Conservation (phyloP, 73 alveolate species). For the Paramecium caudatum region DNA sequence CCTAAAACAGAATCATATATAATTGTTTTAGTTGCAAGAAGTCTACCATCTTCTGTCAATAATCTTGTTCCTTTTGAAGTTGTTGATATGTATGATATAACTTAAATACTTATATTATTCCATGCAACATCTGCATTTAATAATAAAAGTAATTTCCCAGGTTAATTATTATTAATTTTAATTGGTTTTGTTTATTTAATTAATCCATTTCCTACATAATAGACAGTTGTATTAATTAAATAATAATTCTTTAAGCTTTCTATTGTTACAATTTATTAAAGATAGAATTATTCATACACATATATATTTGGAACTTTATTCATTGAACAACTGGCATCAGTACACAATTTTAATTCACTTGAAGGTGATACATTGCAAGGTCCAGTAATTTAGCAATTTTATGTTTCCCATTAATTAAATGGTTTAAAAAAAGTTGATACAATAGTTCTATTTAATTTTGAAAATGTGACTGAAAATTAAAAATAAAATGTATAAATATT, state of each 20-base stretch:
- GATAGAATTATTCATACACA: neutral
- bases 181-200: neutral
- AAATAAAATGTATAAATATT: neutral
- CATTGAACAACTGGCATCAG: neutral
- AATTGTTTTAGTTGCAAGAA: too few species aligned
- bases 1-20: neutral
- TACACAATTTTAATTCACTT: neutral
- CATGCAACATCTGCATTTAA: slow-evolving; percentile 7
- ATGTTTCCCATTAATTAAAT: neutral
- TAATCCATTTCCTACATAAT: neutral
- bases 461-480: neutral
- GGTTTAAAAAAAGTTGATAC: neutral
- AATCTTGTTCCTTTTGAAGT: neutral
- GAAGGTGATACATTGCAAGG: neutral
- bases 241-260: neutral
- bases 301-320: neutral
- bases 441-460: neutral
- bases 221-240: neutral
- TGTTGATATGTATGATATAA: neutral
- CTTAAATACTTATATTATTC: neutral
- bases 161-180: neutral
- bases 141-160: neutral
- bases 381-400: neutral
- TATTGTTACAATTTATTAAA: neutral
- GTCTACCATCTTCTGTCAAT: too few species aligned